Conservation (phyloP, 2,329 filamentous ascomycete genomes). For the Didymosphaeria variabile region DNA sequence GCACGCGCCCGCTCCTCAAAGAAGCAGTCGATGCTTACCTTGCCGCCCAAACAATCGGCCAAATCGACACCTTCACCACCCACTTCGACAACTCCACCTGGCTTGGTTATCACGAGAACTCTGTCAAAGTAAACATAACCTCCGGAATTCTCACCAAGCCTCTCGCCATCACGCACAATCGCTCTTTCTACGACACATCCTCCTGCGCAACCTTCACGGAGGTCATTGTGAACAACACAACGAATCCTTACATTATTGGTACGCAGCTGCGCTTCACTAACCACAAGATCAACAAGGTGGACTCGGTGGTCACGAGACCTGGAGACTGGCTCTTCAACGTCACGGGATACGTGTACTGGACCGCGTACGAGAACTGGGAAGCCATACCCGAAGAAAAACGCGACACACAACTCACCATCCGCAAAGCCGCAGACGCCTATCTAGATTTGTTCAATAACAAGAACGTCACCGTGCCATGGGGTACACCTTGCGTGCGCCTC, state of each 20-base stretch:
- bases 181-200: slow-evolving; percentile 32
- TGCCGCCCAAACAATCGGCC: slow-evolving; percentile 26
- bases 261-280: slow-evolving; percentile 37
- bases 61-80: slow-evolving; percentile 23
- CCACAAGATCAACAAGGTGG: slow-evolving; percentile 35
- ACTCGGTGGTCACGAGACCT: slow-evolving; percentile 33
- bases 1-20: slow-evolving; percentile 26
- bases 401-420: slow-evolving; percentile 25
- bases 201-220: slow-evolving; percentile 38
- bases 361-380: slow-evolving; percentile 27
- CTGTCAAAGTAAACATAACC: slow-evolving; percentile 26
- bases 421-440: slow-evolving; percentile 32
- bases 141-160: slow-evolving; percentile 28
- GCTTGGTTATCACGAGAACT: slow-evolving; percentile 39
- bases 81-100: slow-evolving; percentile 37
- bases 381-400: slow-evolving; percentile 22
- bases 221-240: slow-evolving; percentile 31
- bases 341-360: slow-evolving; percentile 28
- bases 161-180: slow-evolving; percentile 31
- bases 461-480: slow-evolving; percentile 33
- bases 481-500: slow-evolving; percentile 36
- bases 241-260: slow-evolving; percentile 35
- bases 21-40: slow-evolving; percentile 31
- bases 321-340: slow-evolving; percentile 42
- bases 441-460: slow-evolving; percentile 29